Evolutionary conservation across 2,329 filamentous ascomycete genomes (phyloP), one percentile per base, ranked within the genome.

Genomic region (Aspergillus luchuensis): DNA sequence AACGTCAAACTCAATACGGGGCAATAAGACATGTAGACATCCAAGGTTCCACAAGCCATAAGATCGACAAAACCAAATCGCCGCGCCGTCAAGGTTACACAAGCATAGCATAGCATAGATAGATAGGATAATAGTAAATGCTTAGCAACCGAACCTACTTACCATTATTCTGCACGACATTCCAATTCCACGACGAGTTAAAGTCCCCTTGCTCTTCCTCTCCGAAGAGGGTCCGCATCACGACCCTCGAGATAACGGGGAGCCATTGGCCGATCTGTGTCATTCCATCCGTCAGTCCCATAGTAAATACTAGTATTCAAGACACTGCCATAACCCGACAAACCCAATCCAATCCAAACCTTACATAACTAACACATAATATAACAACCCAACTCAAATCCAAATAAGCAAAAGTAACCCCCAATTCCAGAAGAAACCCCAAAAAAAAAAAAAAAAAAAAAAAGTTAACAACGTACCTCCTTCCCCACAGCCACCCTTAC

Each of bases 91-190:
- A 19, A 36, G 3, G 21, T 49, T 13, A 50, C 19, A 41, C n/a
- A 41, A 43, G 2, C 10, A 57, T 30, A 13, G 2, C 17, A 19
- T 19, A 19, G n/a, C n/a, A n/a, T n/a, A n/a, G n/a, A n/a, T n/a
- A n/a, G n/a, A 57, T 30, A 13, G 2, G 1, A 19, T 19, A 19
- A 19, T 19, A 19, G 17, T 19, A 19, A 19, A 19, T 19, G 17
- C 17, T 19, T 19, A 19, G 33, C 33, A 36, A 36, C 33, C 11
- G 10, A 53, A 58, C 25, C 25, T 10, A 85, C 25, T 7, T 10
- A 85, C 85, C 92, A 69, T 97, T 98, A 74, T 98, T 98, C 80
- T 98, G 94, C 58, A 98, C 91, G 30, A 98, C 87, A 76, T 99
- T 99, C 90, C 94, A 98, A 78, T 98, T 97, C 90, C 94, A 98